phyloP scores from a whole-genome alignment of 805 yeast species.

The Candida boidinii region DNA sequence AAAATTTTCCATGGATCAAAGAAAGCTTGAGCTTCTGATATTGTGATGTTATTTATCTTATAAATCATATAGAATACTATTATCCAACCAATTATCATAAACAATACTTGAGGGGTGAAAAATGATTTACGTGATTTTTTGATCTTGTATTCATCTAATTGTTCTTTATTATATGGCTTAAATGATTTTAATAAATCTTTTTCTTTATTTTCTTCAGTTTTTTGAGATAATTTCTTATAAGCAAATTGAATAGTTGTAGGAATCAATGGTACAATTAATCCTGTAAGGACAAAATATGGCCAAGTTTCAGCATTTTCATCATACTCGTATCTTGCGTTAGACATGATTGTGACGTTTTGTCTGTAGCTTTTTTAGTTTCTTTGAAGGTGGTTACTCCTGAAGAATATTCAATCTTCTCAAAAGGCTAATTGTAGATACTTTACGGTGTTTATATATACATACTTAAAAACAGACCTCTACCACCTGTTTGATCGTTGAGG shows the following conservation, averaged over 20 bases:
- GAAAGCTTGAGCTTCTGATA: slow-evolving; percentile 30
- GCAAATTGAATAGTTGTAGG: slow-evolving; percentile 36
- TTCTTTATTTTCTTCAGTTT: slow-evolving; percentile 5
- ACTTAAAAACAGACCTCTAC: no score
- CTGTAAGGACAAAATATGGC: slow-evolving; percentile 83
- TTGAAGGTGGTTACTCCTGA: no score
- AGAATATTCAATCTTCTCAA: no score
- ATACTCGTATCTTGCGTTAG: slow-evolving; percentile 58
- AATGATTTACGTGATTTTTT: slow-evolving; percentile 19
- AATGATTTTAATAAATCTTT: slow-evolving; percentile 20
- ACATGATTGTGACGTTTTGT: slow-evolving; percentile 21
- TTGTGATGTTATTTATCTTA: slow-evolving; percentile 36
- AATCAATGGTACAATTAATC: slow-evolving; percentile 55
- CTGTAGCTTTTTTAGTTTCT: no score
- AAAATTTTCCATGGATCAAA: slow-evolving; percentile 92
- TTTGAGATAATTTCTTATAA: slow-evolving; percentile 1
- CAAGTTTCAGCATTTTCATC: slow-evolving; percentile 88
- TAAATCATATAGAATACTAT: slow-evolving; percentile 33
- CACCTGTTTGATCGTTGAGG: no score
- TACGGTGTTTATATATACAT: no score
- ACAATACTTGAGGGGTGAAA: slow-evolving; percentile 22
- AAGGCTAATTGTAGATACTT: no score
- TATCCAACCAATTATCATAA: slow-evolving; percentile 53
- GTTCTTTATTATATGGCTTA: slow-evolving; percentile 25
- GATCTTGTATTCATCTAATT: slow-evolving; percentile 21